These are phyloP conservation scores for Cymbopogon flexuosus DNA, from an alignment of 202 grass and related monocot species.

Conservation along the genomic window DNA sequence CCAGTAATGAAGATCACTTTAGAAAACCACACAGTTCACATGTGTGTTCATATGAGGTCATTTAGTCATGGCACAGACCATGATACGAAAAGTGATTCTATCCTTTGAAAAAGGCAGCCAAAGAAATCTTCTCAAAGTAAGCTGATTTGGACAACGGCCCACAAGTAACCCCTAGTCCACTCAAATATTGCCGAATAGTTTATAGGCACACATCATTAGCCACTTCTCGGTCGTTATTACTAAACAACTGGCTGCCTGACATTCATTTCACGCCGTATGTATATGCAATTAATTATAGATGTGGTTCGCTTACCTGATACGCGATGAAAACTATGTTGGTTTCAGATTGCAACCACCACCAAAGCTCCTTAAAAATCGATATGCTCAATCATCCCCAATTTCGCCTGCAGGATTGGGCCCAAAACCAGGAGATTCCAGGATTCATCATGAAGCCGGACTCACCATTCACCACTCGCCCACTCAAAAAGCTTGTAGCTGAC, in stretches of 20 bases:
- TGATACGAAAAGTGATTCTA: conserved; percentile 3
- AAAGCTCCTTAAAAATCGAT: not conserved
- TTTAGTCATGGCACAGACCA: not conserved
- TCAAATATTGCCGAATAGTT: not conserved
- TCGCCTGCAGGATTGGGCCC: not conserved
- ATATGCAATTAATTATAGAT: not conserved
- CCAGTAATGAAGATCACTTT: not conserved
- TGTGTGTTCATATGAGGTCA: conserved; percentile 3
- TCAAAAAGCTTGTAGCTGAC: not conserved
- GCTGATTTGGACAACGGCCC: not conserved
- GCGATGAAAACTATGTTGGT: not conserved
- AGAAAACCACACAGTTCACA: not conserved
- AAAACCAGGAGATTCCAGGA: not conserved
- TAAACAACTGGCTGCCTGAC: not conserved
- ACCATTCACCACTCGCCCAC: not conserved
- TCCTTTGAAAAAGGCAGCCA: not conserved
- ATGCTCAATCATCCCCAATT: not conserved
- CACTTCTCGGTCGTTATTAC: not conserved
- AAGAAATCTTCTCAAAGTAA: not conserved
- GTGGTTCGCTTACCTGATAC: not conserved
- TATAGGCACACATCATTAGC: not conserved
- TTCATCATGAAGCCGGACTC: not conserved
- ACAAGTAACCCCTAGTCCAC: not conserved
- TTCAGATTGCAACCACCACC: not conserved
- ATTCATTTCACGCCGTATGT: not conserved